Base-by-base conservation (phyloP, 139 green algal species). In the Auxenochlorella protothecoides region DNA sequence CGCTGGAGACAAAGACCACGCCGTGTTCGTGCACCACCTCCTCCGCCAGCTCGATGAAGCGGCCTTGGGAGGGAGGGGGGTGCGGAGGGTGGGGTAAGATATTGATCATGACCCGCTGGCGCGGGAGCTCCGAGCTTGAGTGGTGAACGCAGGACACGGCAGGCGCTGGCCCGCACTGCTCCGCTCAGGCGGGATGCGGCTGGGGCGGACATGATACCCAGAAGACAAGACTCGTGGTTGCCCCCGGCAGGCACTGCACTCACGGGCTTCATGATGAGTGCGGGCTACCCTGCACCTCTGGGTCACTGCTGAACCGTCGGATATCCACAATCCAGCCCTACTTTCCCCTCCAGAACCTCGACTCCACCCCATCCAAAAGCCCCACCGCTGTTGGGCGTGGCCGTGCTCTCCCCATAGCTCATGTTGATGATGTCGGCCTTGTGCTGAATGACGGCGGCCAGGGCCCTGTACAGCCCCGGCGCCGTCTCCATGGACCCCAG, bases 351-450 rank as follows among this genome's bases (percentile, higher is more conserved):
- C 27, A 44, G 27, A 44, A 44, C 27, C 27, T 44, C 27, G 27
- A 44, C 27, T 44, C 27, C 27, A 44, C 27, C 27, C 27, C 27
- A 0, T 44, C 27, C 27, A 44, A 44, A 44, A 44, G 27, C 27
- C 27, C 74, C 77, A 55, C 87, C 87, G 16, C 65, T 52, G 80
- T 97, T 88, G 59, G 92, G 83, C 0, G 83, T 83, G 16, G 79
- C 73, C 4, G 87, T 90, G 2, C 88, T 78, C 74, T 96, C 76
- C 11, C 78, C 75, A 9, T 82, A 82, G 8, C 16, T 85, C 84
- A 95, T 92, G 83, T 97, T 97, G 74, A 95, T 89, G 7, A 96
- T 60, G 73, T 96, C 81, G 56, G 78, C 85, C 60, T 87, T 80
- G 66, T 85, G 74, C n/a, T 66, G 63, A 44, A 76, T 67, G 59